Evolutionary conservation across 2,329 filamentous ascomycete genomes (phyloP), one percentile per base, ranked within the genome.

Genomic region (Pseudocercospora fijiensis): DNA sequence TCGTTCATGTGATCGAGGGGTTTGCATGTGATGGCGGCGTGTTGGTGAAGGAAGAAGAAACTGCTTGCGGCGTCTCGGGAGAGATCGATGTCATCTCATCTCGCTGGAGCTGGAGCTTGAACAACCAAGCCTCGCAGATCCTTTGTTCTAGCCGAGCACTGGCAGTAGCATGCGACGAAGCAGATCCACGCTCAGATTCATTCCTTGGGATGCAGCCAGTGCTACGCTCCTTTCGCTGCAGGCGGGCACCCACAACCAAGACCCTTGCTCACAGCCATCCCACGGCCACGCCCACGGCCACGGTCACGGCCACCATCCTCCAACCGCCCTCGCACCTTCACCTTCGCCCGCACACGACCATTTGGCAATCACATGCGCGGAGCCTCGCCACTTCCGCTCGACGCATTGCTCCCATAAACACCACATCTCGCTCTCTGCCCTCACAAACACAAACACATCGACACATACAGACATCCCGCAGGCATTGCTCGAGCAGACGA

Each of bases 401-500:
- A 58, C 58, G 13, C 11, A 28, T 10, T 18, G 13, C 28, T 18
- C 53, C 53, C 9, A 22, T n/a, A 33, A 30, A 18, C 27, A 24
- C 53, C 53, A 33, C 53, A 18, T 24, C 28, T 30, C 24, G 24
- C 8, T 24, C 18, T 22, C 53, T 28, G 11, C 16, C 28, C 4
- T 18, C 9, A 10, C 28, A 28, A n/a, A 9, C 11, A 8, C 55
- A 45, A 41, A 11, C 16, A n/a, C 20, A 33, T 27, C 28, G 57
- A 47, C 56, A n/a, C 22, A 59, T 58, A 27, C 57, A 45, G 28
- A 59, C 57, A 10, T 52, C 57, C 51, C 66, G 66, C 62, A 82
- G 89, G 75, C 79, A 88, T 77, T 95, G 91, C 78, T 94, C 91
- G 60, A 90, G 89, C 78, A 85, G 88, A 79, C 84, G 89, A 80